These are phyloP conservation scores for Abrus precatorius DNA, from an alignment of 306 rosid species.

Conservation along the genomic window DNA sequence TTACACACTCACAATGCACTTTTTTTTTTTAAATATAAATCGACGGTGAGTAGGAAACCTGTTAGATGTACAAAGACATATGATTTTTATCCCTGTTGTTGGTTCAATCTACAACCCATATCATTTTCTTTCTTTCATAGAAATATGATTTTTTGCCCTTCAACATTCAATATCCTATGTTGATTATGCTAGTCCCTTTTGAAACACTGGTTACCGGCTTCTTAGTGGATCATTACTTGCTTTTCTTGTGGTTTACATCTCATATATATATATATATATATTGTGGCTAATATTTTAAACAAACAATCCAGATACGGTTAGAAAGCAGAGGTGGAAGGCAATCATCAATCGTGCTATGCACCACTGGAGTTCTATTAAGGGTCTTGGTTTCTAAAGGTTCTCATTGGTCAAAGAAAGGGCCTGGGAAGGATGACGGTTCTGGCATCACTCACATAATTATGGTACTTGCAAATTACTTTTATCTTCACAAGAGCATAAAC, in stretches of 20 bases:
- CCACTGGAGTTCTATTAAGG: constrained; percentile 88
- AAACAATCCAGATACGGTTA: constrained; percentile 80
- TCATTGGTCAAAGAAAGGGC: constrained; percentile 44
- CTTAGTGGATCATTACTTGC: constrained; percentile 29
- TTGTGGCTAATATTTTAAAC: constrained; percentile 27
- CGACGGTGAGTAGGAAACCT: constrained; percentile 4
- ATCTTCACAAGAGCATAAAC: constrained; percentile 20
- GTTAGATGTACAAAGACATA: not conserved
- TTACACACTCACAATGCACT: not conserved
- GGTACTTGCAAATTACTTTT: constrained; percentile 59
- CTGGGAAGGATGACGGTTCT: constrained; percentile 50
- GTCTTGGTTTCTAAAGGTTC: constrained; percentile 70
- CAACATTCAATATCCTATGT: constrained; percentile 20
- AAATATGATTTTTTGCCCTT: constrained; percentile 24
- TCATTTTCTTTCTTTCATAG: not conserved
- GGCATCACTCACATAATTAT: constrained; percentile 89
- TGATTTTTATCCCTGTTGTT: constrained; percentile 18
- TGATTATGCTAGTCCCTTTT: constrained; percentile 25
- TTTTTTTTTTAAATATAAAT: not conserved
- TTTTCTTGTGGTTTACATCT: constrained; percentile 38
- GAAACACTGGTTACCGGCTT: constrained; percentile 32
- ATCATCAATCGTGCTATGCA: constrained; percentile 89
- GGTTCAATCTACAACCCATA: not conserved
- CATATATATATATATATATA: not conserved
- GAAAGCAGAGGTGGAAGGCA: constrained; percentile 87